Percentiles rank a stretch among this genome's conserved stretches.
These are phyloP conservation scores for Coniferiporia sulphurascens DNA, from an alignment of 1,284 basidiomycete species.

Conservation along the genomic window DNA sequence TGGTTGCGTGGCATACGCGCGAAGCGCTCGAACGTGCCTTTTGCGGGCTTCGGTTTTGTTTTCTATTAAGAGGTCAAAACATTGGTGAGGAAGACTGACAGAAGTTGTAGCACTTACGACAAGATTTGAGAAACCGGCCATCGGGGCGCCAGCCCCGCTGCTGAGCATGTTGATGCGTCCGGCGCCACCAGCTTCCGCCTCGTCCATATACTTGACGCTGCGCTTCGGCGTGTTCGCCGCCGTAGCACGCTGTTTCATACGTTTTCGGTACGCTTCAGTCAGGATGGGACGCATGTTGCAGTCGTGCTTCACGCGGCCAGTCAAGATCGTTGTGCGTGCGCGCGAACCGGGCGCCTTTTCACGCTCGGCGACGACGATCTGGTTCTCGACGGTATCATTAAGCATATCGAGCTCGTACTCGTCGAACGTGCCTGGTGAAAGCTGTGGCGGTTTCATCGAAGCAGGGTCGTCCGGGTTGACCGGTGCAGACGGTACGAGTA, in stretches of 20 bases:
- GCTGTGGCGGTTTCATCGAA: conserved; percentile 26
- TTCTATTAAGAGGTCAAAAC: conserved; percentile 34
- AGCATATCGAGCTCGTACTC: conserved; percentile 76
- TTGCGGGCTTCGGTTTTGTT: conserved; percentile 57
- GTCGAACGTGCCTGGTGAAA: conserved; percentile 37
- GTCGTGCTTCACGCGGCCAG: conserved; percentile 71
- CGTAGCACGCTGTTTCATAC: conserved; percentile 56
- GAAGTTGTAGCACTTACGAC: conserved; percentile 42
- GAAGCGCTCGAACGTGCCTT: conserved; percentile 80
- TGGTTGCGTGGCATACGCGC: conserved; percentile 88
- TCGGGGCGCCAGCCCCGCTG: conserved; percentile 32
- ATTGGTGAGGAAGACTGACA: background rate
- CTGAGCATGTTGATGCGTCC: conserved; percentile 61
- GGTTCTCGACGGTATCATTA: conserved; percentile 69
- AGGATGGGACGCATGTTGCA: conserved; percentile 63
- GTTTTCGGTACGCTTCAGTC: conserved; percentile 55
- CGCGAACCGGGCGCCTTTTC: conserved; percentile 59
- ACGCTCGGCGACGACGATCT: conserved; percentile 71
- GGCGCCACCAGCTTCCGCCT: conserved; percentile 54
- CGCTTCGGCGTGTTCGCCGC: conserved; percentile 58
- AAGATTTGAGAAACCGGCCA: conserved; percentile 47
- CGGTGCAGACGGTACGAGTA: conserved; percentile 58
- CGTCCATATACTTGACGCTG: conserved; percentile 57
- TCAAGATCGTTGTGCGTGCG: conserved; percentile 67
- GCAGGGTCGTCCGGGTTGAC: conserved; percentile 17